These are phyloP conservation scores for Lipomyces orientalis DNA, from an alignment of 805 yeast species.

Conservation along the genomic window DNA sequence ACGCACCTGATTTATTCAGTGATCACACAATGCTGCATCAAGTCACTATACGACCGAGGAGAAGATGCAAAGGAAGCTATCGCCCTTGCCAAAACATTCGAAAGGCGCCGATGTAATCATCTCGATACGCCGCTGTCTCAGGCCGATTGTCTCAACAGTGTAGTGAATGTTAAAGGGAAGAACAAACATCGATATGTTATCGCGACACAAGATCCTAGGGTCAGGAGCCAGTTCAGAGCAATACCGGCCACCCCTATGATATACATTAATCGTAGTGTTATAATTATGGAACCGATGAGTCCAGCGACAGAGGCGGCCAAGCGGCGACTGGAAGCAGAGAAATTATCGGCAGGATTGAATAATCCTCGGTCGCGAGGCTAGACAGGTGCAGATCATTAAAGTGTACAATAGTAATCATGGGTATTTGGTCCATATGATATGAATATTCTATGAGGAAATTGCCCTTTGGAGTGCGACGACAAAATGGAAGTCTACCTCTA, in stretches of 20 bases:
- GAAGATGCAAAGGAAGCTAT: constrained; percentile 71
- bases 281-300: constrained; percentile 94
- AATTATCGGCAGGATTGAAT: constrained; percentile 80
- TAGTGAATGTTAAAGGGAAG: constrained; percentile 70
- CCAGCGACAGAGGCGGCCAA: constrained; percentile 64
- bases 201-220: constrained; percentile 76
- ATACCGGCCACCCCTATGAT: constrained; percentile 91
- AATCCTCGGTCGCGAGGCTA: constrained; percentile 47
- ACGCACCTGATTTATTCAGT: constrained; percentile 43
- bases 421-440: background rate
- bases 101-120: constrained; percentile 93
- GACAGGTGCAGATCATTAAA: background rate
- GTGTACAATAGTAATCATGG: background rate
- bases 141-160: constrained; percentile 73
- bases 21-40: constrained; percentile 96
- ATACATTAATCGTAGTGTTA: constrained; percentile 86
- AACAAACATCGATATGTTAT: constrained; percentile 92
- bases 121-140: constrained; percentile 63
- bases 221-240: constrained; percentile 70
- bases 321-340: constrained; percentile 61
- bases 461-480: background rate
- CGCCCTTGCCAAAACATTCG: constrained; percentile 78
- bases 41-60: constrained; percentile 63
- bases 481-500: background rate
- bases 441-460: background rate